A percentile compares a stretch with the other conserved stretches of the same genome.
Conservation (phyloP, 805 yeast genomes). For the Saturnispora mendoncae region DNA sequence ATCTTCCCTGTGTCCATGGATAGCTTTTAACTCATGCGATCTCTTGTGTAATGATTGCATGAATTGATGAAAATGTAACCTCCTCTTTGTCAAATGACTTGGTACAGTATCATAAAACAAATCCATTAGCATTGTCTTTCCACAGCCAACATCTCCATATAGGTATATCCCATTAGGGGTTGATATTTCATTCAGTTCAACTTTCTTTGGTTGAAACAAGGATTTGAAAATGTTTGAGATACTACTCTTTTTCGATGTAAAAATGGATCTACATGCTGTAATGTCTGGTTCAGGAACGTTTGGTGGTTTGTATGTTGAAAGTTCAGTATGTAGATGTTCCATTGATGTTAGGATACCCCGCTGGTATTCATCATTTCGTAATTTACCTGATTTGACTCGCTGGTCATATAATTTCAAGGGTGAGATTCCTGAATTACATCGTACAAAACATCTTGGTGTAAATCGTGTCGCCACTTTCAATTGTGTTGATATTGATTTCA, state of each 20-base stretch:
- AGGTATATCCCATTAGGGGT: constrained; percentile 81
- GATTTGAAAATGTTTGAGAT: constrained; percentile 26
- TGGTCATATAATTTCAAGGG: constrained; percentile 27
- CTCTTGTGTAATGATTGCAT: constrained; percentile 91
- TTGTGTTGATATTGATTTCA: too few relatives aligned
- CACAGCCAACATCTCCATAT: constrained; percentile 98
- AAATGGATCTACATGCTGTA: constrained; percentile 10
- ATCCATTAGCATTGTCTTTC: constrained; percentile 98
- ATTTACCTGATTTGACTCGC: constrained; percentile 31
- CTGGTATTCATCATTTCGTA: constrained; percentile 74
- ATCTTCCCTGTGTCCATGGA: constrained; percentile 57
- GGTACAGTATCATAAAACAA: constrained; percentile 84
- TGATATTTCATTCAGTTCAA: constrained; percentile 14
- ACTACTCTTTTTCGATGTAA: constrained; percentile 21
- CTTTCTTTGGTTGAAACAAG: constrained; percentile 19
- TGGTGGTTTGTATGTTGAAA: constrained; percentile 56
- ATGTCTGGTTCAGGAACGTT: constrained; percentile 44
- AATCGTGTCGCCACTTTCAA: background rate
- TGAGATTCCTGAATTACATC: constrained; percentile 13
- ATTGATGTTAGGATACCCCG: constrained; percentile 59
- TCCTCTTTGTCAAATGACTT: constrained; percentile 57
- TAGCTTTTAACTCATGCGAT: constrained; percentile 60
- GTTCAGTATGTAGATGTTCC: constrained; percentile 46
- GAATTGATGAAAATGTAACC: constrained; percentile 93
- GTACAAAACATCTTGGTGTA: background rate